phyloP scores from a whole-genome alignment of 768 basidiomycete genomes.

The Neoboletus brunneissimus region DNA sequence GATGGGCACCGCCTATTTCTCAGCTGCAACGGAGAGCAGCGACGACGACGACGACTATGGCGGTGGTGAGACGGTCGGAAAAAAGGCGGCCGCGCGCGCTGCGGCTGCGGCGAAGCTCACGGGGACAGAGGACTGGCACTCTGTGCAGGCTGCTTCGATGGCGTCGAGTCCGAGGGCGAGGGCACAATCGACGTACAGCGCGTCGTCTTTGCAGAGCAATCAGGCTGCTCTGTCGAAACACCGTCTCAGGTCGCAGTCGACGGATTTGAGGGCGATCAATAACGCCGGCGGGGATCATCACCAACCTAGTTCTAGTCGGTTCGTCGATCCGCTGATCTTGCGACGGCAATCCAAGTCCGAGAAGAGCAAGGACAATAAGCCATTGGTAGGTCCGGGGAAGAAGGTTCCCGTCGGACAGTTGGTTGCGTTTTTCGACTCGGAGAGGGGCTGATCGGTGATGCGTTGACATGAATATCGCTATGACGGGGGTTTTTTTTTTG shows the following conservation, averaged over 20 bases:
- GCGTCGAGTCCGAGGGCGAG: conserved; percentile 37
- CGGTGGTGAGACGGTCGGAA: conserved; percentile 55
- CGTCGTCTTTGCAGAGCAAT: conserved; percentile 30
- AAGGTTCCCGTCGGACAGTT: conserved; percentile 76
- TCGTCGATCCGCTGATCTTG: conserved; percentile 74
- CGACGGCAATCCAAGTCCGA: conserved; percentile 59
- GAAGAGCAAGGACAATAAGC: conserved; percentile 39
- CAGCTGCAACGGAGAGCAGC: conserved; percentile 36
- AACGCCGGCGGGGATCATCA: conserved; percentile 6
- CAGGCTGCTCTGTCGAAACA: conserved; percentile 25
- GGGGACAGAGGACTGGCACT: conserved; percentile 23
- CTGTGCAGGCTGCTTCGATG: conserved; percentile 8
- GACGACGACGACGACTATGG: conserved; percentile 37
- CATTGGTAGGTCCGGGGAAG: conserved; percentile 37
- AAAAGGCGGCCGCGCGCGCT: conserved; percentile 34
- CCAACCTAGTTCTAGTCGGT: conserved; percentile 43
- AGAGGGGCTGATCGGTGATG: conserved; percentile 13
- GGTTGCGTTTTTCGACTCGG: conserved; percentile 77
- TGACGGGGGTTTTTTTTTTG: background rate
- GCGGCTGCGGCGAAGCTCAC: conserved; percentile 36
- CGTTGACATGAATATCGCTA: background rate
- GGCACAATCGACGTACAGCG: conserved; percentile 59
- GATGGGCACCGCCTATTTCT: conserved; percentile 44
- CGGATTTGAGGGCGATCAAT: conserved; percentile 30
- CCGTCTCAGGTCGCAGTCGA: conserved; percentile 40